Base-by-base conservation (phyloP, 495 filamentous ascomycete genomes). In the Neurospora terricola region DNA sequence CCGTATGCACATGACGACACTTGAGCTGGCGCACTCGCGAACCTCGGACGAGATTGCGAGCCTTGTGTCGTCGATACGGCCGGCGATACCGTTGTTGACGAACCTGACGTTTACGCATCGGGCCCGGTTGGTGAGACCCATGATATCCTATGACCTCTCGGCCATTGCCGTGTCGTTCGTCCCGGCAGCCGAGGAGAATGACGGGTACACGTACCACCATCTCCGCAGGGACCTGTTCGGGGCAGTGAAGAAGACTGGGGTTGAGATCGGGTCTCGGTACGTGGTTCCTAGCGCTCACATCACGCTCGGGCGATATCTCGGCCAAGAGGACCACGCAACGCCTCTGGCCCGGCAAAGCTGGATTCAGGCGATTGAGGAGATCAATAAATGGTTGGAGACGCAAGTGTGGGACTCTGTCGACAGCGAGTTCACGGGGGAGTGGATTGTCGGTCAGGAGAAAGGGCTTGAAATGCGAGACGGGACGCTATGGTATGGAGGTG, bases 81-180 rank as follows among this genome's bases (percentile, higher is more conserved):
- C 86, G 7, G 80, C 78, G 6, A 79, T 88, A 4, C 74, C 80
- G 3, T 72, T 80, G 0, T 86, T 97, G 73, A 88, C 89, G 3
- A 85, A 89, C 76, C 89, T 90, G 75, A 89, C 91, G 4, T 85
- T 84, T 72, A 76, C 79, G 7, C 88, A 91, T 77, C 89, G 89
- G 30, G 82, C 92, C 1, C 89, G 91, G 8, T 88, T 98, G 10
- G 87, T 95, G 21, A 94, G 91, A 78, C 96, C 95, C 3, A 83
- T 92, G 78, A 76, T 99, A 30, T 93, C 91, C 70, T 97, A 91
- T 77, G 96, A 99, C 77, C 87, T 91, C 3, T 88, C 92, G 4
- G 95, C 93, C 4, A 82, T 98, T 39, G 95, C 96, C 14, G 81
- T 98, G 38, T 93, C 91, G 12, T 97, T 97, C 80, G 80, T 97